Evolutionary conservation across 225 moss, liverwort and hornwort genomes (phyloP).

Genomic region (Thuidium tamariscinum): DNA sequence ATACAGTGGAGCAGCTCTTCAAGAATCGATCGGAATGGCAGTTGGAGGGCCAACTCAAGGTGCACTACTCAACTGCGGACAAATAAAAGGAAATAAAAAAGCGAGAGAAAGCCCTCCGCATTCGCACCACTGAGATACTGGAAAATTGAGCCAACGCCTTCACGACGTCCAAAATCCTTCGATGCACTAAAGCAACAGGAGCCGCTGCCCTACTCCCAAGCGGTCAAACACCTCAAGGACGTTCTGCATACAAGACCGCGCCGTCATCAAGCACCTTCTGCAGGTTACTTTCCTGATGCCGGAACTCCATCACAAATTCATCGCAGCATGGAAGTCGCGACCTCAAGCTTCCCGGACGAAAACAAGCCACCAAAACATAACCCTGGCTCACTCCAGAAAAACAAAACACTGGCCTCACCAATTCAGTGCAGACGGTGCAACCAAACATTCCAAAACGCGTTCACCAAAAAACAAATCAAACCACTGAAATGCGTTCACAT

Average conservation of each 20-base stretch:
- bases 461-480: background rate
- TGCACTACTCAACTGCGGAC: background rate
- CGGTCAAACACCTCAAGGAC: background rate
- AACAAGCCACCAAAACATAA: background rate
- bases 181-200: background rate
- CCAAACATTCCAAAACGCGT: background rate
- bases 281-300: accelerated
- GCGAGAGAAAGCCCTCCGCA: background rate
- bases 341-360: background rate
- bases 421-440: background rate
- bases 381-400: background rate
- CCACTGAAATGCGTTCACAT: background rate
- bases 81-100: background rate
- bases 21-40: background rate
- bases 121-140: background rate
- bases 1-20: background rate
- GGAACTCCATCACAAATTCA: background rate
- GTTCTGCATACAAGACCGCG: background rate
- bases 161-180: background rate
- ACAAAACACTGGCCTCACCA: background rate
- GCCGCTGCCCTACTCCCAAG: no score
- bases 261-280: background rate
- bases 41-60: background rate
- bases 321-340: background rate
- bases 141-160: no score